Conservation (phyloP, 768 basidiomycete genomes). For the Lactarius tabidus region DNA sequence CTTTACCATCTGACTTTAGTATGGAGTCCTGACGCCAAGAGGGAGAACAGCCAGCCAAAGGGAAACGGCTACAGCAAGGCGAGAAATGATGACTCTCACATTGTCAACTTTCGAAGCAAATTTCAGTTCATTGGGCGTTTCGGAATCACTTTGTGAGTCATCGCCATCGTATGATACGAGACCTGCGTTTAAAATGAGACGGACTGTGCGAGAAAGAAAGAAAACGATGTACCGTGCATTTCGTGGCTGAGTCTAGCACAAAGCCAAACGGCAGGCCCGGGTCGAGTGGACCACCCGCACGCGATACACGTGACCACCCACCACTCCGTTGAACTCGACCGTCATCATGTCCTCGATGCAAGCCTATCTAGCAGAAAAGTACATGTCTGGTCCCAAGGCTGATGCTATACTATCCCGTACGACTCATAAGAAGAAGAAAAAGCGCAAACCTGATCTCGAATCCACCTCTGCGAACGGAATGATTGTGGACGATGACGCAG, state of each 20-base stretch:
- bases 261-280: neutral
- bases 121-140: conserved; percentile 7
- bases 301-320: neutral
- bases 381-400: conserved; percentile 96
- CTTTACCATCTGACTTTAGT: conserved; percentile 21
- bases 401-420: conserved; percentile 84
- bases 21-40: conserved; percentile 25
- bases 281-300: neutral
- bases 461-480: conserved; percentile 29
- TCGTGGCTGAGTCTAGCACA: neutral
- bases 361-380: conserved; percentile 83
- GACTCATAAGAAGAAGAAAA: conserved; percentile 68
- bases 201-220: neutral
- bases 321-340: neutral
- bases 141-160: conserved; percentile 26
- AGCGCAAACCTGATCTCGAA: conserved; percentile 50
- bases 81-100: conserved; percentile 28
- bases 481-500: conserved; percentile 62
- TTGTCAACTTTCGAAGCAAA: conserved; percentile 9
- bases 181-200: conserved; percentile 8
- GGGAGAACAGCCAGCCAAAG: conserved; percentile 25
- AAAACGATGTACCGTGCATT: conserved; percentile 10
- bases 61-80: conserved; percentile 26
- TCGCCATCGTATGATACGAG: conserved; percentile 26
- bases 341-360: conserved; percentile 44